These are phyloP conservation scores for Serpula lacrymans DNA, from an alignment of 768 basidiomycete genomes.

Conservation along the genomic window DNA sequence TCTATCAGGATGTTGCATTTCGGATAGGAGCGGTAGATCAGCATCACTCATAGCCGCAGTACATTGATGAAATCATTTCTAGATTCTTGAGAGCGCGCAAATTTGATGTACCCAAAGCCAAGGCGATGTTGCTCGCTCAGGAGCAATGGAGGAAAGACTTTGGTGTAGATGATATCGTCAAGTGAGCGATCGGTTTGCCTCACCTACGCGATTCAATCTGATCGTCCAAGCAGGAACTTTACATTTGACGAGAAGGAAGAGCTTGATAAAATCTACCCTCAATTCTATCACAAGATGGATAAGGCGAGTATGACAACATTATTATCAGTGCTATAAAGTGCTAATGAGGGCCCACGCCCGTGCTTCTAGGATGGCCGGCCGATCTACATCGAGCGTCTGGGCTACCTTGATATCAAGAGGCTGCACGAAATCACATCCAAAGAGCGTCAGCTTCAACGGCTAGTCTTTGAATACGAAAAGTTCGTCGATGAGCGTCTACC, in stretches of 20 bases:
- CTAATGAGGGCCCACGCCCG: not conserved
- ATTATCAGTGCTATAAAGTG: slow-evolving; percentile 2
- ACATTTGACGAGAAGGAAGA: slow-evolving; percentile 78
- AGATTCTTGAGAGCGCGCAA: slow-evolving; percentile 93
- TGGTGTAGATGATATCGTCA: slow-evolving; percentile 69
- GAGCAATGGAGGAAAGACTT: slow-evolving; percentile 92
- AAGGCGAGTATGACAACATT: slow-evolving; percentile 46
- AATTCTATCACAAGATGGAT: slow-evolving; percentile 95
- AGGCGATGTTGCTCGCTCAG: slow-evolving; percentile 75
- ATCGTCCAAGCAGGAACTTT: slow-evolving; percentile 57
- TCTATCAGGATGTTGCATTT: slow-evolving; percentile 9
- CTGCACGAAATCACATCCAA: slow-evolving; percentile 80
- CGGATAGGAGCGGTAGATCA: too few relatives aligned
- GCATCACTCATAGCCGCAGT: too few relatives aligned
- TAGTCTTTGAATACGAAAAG: slow-evolving; percentile 92
- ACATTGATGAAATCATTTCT: not conserved
- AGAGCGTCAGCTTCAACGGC: slow-evolving; percentile 84
- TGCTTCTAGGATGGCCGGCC: slow-evolving; percentile 84
- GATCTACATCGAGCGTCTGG: slow-evolving; percentile 91
- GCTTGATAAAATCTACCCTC: slow-evolving; percentile 92
- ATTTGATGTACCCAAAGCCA: slow-evolving; percentile 81
- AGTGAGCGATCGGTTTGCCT: slow-evolving; percentile 39
- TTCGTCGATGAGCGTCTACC: slow-evolving; percentile 79
- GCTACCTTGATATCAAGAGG: slow-evolving; percentile 81
- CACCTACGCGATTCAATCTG: not conserved